Evolutionary conservation across 2,329 filamentous ascomycete genomes (phyloP), one percentile per base, ranked within the genome.

Genomic region (Fusarium compactum): DNA sequence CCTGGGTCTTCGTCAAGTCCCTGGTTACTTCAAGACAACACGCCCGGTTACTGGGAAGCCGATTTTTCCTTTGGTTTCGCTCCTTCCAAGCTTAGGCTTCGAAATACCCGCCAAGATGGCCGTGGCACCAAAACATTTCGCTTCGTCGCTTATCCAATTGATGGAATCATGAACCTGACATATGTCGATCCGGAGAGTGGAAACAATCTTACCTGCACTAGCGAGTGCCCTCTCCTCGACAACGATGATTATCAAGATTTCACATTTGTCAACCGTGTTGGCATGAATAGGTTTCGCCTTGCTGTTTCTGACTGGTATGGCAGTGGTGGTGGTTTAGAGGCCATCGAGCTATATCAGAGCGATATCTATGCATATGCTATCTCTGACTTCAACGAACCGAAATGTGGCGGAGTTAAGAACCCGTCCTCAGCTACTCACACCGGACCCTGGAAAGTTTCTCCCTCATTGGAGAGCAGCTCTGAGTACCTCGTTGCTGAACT

Each of bases 121-220:
- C 90, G 94, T 70, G 95, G 96, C 30, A 97, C 95, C 30, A 92
- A 93, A 82, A 92, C 91, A 0, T 99, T 93, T 83, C 90, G 94
- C 62, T 97, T 94, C 77, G 93, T 93, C 24, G 93, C 94, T 20
- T 83, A 95, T 62, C 95, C 95, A 8, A 89, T 95, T 76, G 91
- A 92, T 68, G 96, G 96, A 55, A 98, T 99, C 78, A 93, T 99
- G 90, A 98, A 98, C 80, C 86, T 99, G 76, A 97, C 94, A 40
- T 98, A 96, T 74, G 90, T 90, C 69, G 94, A 98, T 76, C 91
- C 92, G 25, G 83, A 78, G 41, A 92, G 89, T 3, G 91, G 92
- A 27, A 82, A 87, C 53, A 90, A 91, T 58, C 81, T 84, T 30
- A 90, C 87, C 61, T 99, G 96, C 81, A 94, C 95, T 56, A 91